Conservation (phyloP, 208 protist genomes). For the Trypanosoma theileri region DNA sequence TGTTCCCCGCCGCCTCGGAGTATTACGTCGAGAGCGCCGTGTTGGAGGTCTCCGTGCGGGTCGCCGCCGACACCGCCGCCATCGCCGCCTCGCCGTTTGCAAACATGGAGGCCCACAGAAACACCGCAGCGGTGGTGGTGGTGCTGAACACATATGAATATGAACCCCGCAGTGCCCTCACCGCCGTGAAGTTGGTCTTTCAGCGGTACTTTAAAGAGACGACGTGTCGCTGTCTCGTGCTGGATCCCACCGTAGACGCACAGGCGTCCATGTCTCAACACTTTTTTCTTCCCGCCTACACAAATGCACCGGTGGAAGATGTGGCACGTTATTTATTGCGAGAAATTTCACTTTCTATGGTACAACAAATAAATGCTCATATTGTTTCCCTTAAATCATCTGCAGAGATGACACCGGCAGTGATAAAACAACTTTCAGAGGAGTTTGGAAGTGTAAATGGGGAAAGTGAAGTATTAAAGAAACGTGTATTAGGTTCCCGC, state of each 20-base stretch:
- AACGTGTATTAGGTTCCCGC: slow-evolving; percentile 29
- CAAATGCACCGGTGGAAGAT: slow-evolving; percentile 32
- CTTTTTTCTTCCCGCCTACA: slow-evolving; percentile 30
- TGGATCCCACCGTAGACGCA: slow-evolving; percentile 38
- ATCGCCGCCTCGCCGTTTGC: slow-evolving; percentile 72
- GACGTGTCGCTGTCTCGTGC: slow-evolving; percentile 74
- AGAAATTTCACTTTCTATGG: slow-evolving; percentile 33
- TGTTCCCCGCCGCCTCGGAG: slow-evolving; percentile 34
- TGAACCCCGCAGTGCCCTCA: slow-evolving; percentile 36
- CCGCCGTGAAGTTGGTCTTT: slow-evolving; percentile 58
- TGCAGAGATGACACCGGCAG: not conserved
- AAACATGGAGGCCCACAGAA: slow-evolving; percentile 67
- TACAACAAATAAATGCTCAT: slow-evolving; percentile 22
- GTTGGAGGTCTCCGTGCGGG: slow-evolving; percentile 34
- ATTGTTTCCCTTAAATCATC: slow-evolving; percentile 16
- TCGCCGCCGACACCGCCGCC: slow-evolving; percentile 38
- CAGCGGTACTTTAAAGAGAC: slow-evolving; percentile 55
- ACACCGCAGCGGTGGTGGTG: slow-evolving; percentile 55
- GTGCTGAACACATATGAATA: slow-evolving; percentile 50
- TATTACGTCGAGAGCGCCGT: slow-evolving; percentile 42
- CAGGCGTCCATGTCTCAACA: slow-evolving; percentile 25
- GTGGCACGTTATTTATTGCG: slow-evolving; percentile 33
- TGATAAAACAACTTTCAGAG: not conserved
- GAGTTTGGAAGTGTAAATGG: slow-evolving; percentile 2
- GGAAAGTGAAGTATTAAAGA: slow-evolving; percentile 18